Evolutionary conservation across 371 early-diverging fungal species (phyloP), one percentile per base, ranked within the genome.

Genomic region (Mucor sp.): DNA sequence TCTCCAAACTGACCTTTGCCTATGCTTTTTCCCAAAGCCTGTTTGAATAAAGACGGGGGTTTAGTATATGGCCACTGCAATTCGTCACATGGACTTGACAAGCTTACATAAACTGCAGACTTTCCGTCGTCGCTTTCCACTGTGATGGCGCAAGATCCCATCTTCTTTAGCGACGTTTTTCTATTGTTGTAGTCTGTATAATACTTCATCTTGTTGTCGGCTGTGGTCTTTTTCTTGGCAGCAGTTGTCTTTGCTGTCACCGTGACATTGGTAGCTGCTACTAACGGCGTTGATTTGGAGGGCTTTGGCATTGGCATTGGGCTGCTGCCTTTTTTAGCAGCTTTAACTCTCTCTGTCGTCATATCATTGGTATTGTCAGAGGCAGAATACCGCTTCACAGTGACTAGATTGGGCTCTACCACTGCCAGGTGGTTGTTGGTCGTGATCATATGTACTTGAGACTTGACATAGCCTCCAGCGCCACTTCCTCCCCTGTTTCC

Each of bases 1-100:
- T 90, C 80, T 9, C 95, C 97, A 72, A 95, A 96, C 55, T 95
- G 95, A 3, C 97, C 97, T 67, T 92, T 90, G 4, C 97, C 97
- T 37, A 97, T 93, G 68, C 94, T 94, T 67, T 92, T 91, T 1
- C 96, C 95, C 11, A 94, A 82, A 78, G 94, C 92, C 86, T 87
- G 69, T 15, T 21, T 28, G 0, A 6, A 21, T 9, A 21, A 6
- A 37, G 8, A n/a, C n/a, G 19, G 27, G 17, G 12, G 0, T 21
- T 37, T 21, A 25, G 37, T 44, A 6, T 23, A 12, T 35, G 12
- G 12, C 44, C 47, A 15, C 17, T 17, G 41, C 9, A n/a, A n/a
- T 47, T 47, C 21, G 23, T 9, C n/a, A 9, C 21, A 19, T n/a
- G 21, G 25, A n/a, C 19, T 14, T 55, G 28, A 23, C 6, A 41